Conservation (phyloP, 1,284 basidiomycete species). For the Inonotus hispidus region DNA sequence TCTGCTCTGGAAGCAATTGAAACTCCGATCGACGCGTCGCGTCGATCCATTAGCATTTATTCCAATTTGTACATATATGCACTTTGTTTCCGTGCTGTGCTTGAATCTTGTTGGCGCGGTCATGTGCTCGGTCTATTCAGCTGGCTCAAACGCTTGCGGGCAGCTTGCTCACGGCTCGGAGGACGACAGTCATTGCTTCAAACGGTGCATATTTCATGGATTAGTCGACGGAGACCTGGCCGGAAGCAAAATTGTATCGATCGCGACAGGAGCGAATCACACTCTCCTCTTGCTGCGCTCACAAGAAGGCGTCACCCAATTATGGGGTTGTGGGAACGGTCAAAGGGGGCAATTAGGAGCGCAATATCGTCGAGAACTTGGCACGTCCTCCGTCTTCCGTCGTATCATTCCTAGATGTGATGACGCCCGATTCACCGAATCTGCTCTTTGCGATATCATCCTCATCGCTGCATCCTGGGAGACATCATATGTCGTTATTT, state of each 20-base stretch:
- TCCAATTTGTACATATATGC: constrained; percentile 32
- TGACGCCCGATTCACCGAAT: constrained; percentile 28
- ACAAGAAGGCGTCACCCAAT: constrained; percentile 26
- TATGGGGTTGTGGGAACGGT: constrained; percentile 70
- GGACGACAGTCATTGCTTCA: constrained; percentile 57
- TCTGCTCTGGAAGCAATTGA: neutral
- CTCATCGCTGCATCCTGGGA: constrained; percentile 73
- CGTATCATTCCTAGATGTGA: constrained; percentile 38
- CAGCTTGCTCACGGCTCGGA: constrained; percentile 59
- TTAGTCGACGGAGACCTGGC: constrained; percentile 24
- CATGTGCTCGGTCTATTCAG: constrained; percentile 35
- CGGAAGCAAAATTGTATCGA: constrained; percentile 31
- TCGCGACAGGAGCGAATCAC: constrained; percentile 62
- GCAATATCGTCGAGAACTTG: constrained; percentile 18
- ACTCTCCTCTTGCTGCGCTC: constrained; percentile 45
- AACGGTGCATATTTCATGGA: constrained; percentile 38
- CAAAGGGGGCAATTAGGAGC: constrained; percentile 57
- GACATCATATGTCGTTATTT: constrained; percentile 67
- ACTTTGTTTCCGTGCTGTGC: constrained; percentile 53
- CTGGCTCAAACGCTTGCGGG: constrained; percentile 75
- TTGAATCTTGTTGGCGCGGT: neutral
- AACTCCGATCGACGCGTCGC: neutral
- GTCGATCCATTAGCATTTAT: neutral
- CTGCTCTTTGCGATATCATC: constrained; percentile 35
- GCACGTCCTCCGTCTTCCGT: constrained; percentile 37